phyloP scores from a whole-genome alignment of 176 grass and related monocot species.

The Puya raimondii region DNA sequence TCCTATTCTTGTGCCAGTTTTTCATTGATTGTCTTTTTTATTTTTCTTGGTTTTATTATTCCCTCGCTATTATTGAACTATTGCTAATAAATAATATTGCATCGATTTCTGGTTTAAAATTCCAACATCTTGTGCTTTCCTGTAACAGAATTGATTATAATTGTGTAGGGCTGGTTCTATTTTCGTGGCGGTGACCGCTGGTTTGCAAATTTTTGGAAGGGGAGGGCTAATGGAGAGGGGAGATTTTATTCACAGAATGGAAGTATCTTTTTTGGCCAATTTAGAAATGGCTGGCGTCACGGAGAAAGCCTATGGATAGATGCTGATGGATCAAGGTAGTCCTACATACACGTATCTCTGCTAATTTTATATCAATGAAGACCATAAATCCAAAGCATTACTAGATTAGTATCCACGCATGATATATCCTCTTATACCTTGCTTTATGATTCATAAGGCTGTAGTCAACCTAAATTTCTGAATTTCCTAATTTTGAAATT shows the following conservation, averaged over 20 bases:
- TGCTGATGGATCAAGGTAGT: conserved; percentile 65
- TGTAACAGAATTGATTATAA: neutral
- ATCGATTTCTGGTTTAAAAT: neutral
- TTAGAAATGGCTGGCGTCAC: conserved; percentile 84
- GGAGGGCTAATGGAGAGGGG: conserved; percentile 81
- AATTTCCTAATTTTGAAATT: too few species aligned
- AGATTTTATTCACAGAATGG: conserved; percentile 87
- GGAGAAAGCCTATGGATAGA: conserved; percentile 61
- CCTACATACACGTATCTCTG: neutral
- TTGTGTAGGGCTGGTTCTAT: conserved; percentile 79
- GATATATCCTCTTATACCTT: neutral
- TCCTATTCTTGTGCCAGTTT: too few species aligned
- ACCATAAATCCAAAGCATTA: neutral
- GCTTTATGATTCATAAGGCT: neutral
- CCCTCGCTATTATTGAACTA: neutral
- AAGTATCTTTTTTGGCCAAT: conserved; percentile 77
- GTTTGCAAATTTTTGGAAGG: conserved; percentile 95
- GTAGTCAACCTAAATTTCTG: too few species aligned
- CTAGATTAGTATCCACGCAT: neutral
- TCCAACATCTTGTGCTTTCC: neutral
- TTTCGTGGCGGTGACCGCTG: conserved; percentile 75
- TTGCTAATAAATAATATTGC: too few species aligned
- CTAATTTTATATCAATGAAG: neutral
- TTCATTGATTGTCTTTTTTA: neutral
- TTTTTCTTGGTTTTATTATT: conserved; percentile 1